These are phyloP conservation scores for Candida gorgasii DNA, from an alignment of 805 yeast genomes.

Conservation along the genomic window DNA sequence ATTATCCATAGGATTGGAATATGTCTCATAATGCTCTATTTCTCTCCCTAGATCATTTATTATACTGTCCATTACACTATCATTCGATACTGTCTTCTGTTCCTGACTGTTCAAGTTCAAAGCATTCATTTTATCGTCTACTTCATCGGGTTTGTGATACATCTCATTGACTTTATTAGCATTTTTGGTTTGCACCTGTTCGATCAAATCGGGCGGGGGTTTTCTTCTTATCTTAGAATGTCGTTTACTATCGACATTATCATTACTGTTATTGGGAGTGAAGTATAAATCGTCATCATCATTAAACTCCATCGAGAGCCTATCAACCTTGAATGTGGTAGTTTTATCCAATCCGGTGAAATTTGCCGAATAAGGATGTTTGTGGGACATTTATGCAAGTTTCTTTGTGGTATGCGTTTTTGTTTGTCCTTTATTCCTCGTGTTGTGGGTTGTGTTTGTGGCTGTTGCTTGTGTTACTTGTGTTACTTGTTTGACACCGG, in stretches of 20 bases:
- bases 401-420: not conserved
- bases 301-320: constrained; percentile 5
- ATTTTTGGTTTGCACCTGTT: constrained; percentile 5
- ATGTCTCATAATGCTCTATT: constrained; percentile 3
- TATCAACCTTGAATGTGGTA: constrained; percentile 4
- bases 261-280: not conserved
- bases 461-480: too few relatives aligned
- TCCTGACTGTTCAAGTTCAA: not conserved
- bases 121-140: not conserved
- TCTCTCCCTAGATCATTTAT: constrained; percentile 2
- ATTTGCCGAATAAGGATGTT: constrained; percentile 3
- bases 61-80: constrained; percentile 6
- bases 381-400: not conserved
- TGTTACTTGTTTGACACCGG: constrained; percentile 1
- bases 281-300: constrained; percentile 2
- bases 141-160: not conserved
- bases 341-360: constrained; percentile 6
- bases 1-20: not conserved
- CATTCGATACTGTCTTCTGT: not conserved
- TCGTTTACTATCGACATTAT: not conserved
- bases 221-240: constrained; percentile 6
- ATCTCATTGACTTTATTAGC: constrained; percentile 6
- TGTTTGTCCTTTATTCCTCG: too few relatives aligned
- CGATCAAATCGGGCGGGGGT: constrained; percentile 12
- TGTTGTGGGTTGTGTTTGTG: too few relatives aligned